These are phyloP conservation scores for Coemansia sp. DNA, from an alignment of 192 early-diverging fungal genomes.

Conservation along the genomic window DNA sequence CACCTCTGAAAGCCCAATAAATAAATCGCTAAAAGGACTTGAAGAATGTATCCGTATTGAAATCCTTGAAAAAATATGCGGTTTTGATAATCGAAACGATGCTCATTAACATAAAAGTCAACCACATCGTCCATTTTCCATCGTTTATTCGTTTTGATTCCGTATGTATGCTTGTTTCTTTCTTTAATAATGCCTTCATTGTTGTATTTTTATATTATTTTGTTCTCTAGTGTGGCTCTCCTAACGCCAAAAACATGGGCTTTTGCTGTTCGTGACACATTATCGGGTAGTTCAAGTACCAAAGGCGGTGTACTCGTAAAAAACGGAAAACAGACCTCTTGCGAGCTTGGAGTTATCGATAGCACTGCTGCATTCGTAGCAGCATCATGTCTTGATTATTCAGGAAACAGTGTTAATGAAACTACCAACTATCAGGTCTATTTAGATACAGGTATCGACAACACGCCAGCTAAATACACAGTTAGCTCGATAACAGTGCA, in stretches of 20 bases:
- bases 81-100: too few species aligned
- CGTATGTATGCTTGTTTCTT: neutral
- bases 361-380: neutral
- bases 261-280: neutral
- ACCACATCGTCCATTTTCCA: too few species aligned
- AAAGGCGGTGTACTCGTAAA: conserved; percentile 1
- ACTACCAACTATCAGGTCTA: conserved; percentile 12
- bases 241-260: neutral
- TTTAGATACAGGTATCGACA: conserved; percentile 8
- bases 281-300: neutral
- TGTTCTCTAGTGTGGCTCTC: neutral
- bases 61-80: too few species aligned
- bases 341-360: conserved; percentile 18
- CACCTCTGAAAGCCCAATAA: neutral
- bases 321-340: conserved; percentile 13
- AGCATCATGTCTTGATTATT: conserved; percentile 11
- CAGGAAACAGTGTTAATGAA: neutral
- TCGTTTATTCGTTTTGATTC: neutral
- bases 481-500: conserved; percentile 5
- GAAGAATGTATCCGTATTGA: too few species aligned
- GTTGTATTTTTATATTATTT: neutral
- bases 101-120: too few species aligned
- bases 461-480: conserved; percentile 1
- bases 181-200: neutral
- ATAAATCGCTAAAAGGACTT: neutral